These are phyloP conservation scores for Penicillium simplicissimum DNA, from an alignment of 495 filamentous ascomycete genomes.

Conservation along the genomic window DNA sequence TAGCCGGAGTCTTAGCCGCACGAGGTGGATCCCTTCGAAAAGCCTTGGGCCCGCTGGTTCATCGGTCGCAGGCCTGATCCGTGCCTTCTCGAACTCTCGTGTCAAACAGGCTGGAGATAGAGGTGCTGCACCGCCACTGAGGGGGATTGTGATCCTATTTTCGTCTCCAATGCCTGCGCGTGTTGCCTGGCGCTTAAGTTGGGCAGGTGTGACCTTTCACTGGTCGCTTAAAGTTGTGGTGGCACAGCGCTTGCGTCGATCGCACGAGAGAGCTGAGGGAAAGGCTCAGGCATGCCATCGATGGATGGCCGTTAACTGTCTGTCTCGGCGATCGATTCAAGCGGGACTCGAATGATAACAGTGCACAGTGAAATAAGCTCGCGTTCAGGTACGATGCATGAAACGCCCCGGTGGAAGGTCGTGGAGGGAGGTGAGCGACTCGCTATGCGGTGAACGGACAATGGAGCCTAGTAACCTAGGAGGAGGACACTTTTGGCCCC, in stretches of 20 bases:
- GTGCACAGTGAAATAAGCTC: not conserved
- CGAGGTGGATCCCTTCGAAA: slow-evolving; percentile 28
- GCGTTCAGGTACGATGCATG: slow-evolving; percentile 18
- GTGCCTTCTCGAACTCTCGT: not conserved
- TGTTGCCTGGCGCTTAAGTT: slow-evolving; percentile 43
- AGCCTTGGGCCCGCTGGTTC: slow-evolving; percentile 25
- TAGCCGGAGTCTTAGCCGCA: slow-evolving; percentile 24
- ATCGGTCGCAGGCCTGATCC: slow-evolving; percentile 16
- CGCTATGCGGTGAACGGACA: slow-evolving; percentile 15
- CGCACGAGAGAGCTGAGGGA: slow-evolving; percentile 9
- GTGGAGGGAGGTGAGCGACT: not conserved
- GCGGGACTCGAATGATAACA: slow-evolving; percentile 2
- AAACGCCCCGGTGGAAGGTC: not conserved
- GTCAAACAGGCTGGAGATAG: not conserved
- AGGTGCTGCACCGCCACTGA: slow-evolving; percentile 16
- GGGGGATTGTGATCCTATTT: slow-evolving; percentile 25
- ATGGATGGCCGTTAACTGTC: not conserved
- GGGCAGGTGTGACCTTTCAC: slow-evolving; percentile 19
- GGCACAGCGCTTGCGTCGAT: slow-evolving; percentile 25
- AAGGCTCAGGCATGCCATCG: slow-evolving; percentile 19
- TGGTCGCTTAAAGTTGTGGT: slow-evolving; percentile 15
- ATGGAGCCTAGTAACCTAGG: not conserved
- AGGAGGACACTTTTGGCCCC: slow-evolving; percentile 14
- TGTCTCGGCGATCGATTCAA: not conserved
- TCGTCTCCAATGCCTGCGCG: slow-evolving; percentile 20